phyloP scores from a whole-genome alignment of 2,329 filamentous ascomycete genomes.

The Dothideomycetes sp. region DNA sequence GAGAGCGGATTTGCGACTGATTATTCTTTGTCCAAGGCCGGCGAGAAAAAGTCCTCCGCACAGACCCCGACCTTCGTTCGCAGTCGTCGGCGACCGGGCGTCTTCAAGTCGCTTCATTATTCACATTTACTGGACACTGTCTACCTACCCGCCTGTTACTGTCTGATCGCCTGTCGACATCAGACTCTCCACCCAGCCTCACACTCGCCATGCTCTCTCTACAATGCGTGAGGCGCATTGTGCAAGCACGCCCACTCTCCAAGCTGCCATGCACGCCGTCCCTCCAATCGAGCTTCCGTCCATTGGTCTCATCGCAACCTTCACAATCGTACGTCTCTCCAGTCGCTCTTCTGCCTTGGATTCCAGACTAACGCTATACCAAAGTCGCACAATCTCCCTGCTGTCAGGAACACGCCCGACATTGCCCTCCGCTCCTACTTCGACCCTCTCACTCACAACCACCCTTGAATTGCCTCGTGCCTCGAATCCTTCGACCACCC shows the following conservation, averaged over 20 bases:
- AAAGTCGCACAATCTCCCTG: constrained; percentile 9
- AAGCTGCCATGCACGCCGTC: constrained; percentile 5
- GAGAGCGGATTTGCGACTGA: constrained; percentile 1
- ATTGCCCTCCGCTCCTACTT: constrained; percentile 8
- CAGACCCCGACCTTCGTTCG: constrained; percentile 1
- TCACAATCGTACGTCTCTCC: constrained; percentile 8
- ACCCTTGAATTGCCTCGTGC: constrained; percentile 5
- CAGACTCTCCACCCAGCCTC: too few relatives aligned
- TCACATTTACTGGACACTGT: not conserved
- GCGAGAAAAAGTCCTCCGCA: constrained; percentile 6
- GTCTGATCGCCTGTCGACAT: too few relatives aligned
- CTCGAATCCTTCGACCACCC: constrained; percentile 10
- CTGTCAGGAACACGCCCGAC: constrained; percentile 9
- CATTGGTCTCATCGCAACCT: constrained; percentile 9
- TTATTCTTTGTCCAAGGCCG: not conserved
- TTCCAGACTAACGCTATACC: not conserved
- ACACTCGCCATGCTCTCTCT: constrained; percentile 16
- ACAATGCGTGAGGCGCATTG: constrained; percentile 14
- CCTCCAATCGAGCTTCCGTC: constrained; percentile 9
- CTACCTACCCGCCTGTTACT: not conserved
- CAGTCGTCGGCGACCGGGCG: not conserved
- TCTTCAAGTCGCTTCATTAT: not conserved
- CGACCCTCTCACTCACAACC: constrained; percentile 8
- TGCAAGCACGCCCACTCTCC: constrained; percentile 3
- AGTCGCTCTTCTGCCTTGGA: not conserved